Conservation (phyloP, 2,329 filamentous ascomycete genomes). For the Zymoseptoria crescenta region DNA sequence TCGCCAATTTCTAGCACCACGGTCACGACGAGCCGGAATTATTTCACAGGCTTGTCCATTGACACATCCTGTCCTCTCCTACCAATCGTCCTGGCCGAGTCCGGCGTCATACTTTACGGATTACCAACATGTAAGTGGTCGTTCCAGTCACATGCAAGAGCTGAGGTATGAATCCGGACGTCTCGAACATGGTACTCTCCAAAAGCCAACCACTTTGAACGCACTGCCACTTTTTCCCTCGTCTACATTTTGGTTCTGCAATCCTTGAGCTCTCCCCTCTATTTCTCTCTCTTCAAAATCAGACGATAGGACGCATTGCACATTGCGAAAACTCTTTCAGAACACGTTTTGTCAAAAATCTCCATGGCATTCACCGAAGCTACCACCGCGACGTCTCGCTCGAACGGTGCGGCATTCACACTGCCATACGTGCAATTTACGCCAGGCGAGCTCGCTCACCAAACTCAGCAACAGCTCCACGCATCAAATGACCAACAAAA, state of each 20-base stretch:
- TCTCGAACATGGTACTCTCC: background rate
- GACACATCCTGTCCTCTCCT: background rate
- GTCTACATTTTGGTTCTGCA: background rate
- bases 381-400: background rate
- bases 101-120: background rate
- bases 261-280: background rate
- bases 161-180: background rate
- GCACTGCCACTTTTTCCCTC: background rate
- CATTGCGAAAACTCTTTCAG: background rate
- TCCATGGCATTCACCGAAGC: background rate
- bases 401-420: background rate
- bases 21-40: background rate
- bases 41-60: background rate
- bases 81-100: background rate
- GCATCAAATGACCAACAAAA: background rate
- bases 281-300: background rate
- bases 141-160: background rate
- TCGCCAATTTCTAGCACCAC: background rate
- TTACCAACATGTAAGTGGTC: background rate
- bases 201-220: background rate
- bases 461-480: background rate
- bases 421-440: background rate
- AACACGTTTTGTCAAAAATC: background rate
- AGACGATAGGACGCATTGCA: background rate
- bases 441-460: background rate